A percentile compares a stretch with the other conserved stretches of the same genome.
These are phyloP conservation scores for Eucommia ulmoides DNA, from an alignment of 257 asterid species.

Conservation along the genomic window DNA sequence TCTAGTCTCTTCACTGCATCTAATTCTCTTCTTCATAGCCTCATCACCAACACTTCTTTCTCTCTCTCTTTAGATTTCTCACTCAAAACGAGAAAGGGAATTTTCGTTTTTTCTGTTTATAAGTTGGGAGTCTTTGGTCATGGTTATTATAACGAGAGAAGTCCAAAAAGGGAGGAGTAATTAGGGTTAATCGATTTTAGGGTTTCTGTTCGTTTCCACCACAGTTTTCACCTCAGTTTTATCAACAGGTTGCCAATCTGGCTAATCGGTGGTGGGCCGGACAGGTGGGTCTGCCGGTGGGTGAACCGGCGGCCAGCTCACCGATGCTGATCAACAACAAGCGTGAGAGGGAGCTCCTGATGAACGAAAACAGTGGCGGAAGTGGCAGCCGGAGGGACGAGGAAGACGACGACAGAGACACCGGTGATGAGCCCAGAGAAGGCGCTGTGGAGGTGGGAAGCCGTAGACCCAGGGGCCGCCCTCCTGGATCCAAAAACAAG, in stretches of 20 bases:
- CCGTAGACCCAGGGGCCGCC: slow-evolving; percentile 59
- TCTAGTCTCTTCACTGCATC: slow-evolving; percentile 10
- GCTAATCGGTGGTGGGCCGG: slow-evolving; percentile 65
- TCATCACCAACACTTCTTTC: neutral
- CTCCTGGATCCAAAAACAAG: slow-evolving; percentile 59
- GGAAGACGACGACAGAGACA: slow-evolving; percentile 30
- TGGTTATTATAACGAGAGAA: neutral
- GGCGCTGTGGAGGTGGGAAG: slow-evolving; percentile 49
- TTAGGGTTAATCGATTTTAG: neutral
- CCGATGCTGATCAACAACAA: slow-evolving; percentile 18
- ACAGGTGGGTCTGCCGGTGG: slow-evolving; percentile 33
- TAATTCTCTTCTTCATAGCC: slow-evolving; percentile 11
- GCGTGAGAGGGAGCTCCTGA: slow-evolving; percentile 16
- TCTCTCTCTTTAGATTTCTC: neutral
- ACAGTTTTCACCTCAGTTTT: no score
- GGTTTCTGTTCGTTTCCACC: slow-evolving; percentile 1
- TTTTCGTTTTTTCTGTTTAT: slow-evolving; percentile 1
- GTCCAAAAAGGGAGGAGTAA: neutral
- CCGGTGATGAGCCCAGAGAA: slow-evolving; percentile 32
- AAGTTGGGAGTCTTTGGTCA: slow-evolving; percentile 14
- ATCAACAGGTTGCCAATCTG: slow-evolving; percentile 20
- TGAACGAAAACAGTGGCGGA: slow-evolving; percentile 21
- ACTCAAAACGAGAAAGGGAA: slow-evolving; percentile 8
- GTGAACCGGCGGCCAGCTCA: slow-evolving; percentile 26
- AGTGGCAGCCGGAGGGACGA: slow-evolving; percentile 22